Percentiles rank a stretch among this genome's conserved stretches.
phyloP scores from a whole-genome alignment of 306 rosid genomes.

The Glycyrrhiza uralensis region DNA sequence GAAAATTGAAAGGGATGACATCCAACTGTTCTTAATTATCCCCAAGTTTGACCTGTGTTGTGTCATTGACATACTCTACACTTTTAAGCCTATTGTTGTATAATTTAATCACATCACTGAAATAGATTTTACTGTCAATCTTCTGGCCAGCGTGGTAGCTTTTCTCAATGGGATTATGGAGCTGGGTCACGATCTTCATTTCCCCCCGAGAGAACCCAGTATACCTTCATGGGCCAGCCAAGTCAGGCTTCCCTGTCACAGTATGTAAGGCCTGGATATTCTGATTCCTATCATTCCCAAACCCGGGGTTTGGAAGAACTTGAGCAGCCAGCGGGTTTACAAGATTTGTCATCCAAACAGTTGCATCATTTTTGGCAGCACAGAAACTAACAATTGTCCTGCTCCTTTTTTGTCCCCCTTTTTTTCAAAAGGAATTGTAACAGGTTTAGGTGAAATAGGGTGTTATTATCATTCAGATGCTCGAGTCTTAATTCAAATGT shows the following conservation, averaged over 20 bases:
- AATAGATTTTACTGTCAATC: background rate
- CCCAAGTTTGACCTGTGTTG: background rate
- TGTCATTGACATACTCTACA: constrained; percentile 1
- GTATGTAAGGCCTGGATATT: constrained; percentile 32
- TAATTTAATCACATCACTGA: background rate
- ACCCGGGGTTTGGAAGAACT: constrained; percentile 26
- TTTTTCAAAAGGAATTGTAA: constrained; percentile 17
- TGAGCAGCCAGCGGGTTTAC: constrained; percentile 32
- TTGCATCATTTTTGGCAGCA: constrained; percentile 49
- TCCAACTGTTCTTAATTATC: background rate
- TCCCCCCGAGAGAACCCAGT: constrained; percentile 23
- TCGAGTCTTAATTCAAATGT: constrained; percentile 49
- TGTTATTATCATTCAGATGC: constrained; percentile 11
- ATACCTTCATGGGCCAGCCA: constrained; percentile 32
- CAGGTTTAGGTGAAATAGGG: constrained; percentile 37
- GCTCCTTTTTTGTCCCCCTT: constrained; percentile 3
- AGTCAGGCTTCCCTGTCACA: constrained; percentile 25
- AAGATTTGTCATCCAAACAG: constrained; percentile 36
- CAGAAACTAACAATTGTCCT: constrained; percentile 23
- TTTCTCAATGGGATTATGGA: constrained; percentile 30
- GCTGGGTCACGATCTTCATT: constrained; percentile 27
- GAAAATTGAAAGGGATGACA: background rate
- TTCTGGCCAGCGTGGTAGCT: constrained; percentile 27
- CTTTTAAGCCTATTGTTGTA: background rate
- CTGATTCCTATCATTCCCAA: constrained; percentile 28